These are phyloP conservation scores for Epichloe sylvatica DNA, from an alignment of 2,329 filamentous ascomycete species.

Conservation along the genomic window DNA sequence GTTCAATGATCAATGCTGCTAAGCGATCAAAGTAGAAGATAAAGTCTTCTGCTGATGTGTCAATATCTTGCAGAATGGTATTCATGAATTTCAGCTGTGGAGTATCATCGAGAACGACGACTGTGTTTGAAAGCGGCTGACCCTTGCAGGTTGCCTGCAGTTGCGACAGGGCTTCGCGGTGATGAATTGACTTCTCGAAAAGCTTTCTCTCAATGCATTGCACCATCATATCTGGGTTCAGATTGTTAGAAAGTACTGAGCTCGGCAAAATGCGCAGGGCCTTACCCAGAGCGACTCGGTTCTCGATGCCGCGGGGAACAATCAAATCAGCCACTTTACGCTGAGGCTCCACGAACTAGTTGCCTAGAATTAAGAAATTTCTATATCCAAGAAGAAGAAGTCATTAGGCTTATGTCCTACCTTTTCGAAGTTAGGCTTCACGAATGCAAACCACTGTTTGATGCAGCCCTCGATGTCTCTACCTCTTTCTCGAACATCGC, in stretches of 20 bases:
- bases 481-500: slow-evolving; percentile 79
- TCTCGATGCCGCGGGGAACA: slow-evolving; percentile 86
- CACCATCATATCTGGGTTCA: slow-evolving; percentile 62
- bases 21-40: slow-evolving; percentile 95
- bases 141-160: slow-evolving; percentile 61
- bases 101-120: slow-evolving; percentile 61
- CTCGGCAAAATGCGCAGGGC: neutral
- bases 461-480: slow-evolving; percentile 90
- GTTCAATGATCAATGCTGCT: slow-evolving; percentile 69
- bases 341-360: slow-evolving; percentile 74
- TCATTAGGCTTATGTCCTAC: slow-evolving; percentile 16
- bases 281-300: slow-evolving; percentile 74
- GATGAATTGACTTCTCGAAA: slow-evolving; percentile 68
- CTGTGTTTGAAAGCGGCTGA: slow-evolving; percentile 58
- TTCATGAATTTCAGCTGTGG: slow-evolving; percentile 77
- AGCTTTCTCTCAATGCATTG: slow-evolving; percentile 85
- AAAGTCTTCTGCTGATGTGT: slow-evolving; percentile 74
- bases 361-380: neutral
- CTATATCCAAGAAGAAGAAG: neutral
- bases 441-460: slow-evolving; percentile 93
- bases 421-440: slow-evolving; percentile 92
- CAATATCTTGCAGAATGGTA: slow-evolving; percentile 72
- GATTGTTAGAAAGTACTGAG: slow-evolving; percentile 4
- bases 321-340: slow-evolving; percentile 88
- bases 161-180: slow-evolving; percentile 63